Base-by-base conservation (phyloP, 371 early-diverging fungal genomes). In the Rhizomucor miehei region DNA sequence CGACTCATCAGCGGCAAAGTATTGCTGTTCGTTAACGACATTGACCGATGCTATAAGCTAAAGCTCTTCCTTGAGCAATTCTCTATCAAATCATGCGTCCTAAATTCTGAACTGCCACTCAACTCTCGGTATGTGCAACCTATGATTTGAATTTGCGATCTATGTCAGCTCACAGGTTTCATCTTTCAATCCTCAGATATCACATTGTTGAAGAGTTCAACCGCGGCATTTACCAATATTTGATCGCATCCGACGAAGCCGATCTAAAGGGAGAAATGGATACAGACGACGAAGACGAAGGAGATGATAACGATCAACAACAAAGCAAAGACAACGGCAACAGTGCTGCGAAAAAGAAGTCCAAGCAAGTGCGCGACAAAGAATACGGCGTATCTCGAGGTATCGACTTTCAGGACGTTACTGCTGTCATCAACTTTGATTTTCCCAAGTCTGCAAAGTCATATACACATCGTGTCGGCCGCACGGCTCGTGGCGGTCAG, bases 371-470 rank as follows among this genome's bases (percentile, higher is more conserved):
- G 82, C 59, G 64, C 62, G 93, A 91, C 62, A 81, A 87, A 49
- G 97, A 95, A 65, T 94, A 92, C 65, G 98, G 98, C 37, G 97
- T 98, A 19, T 87, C 97, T 6, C 89, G 99, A 34, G 99, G 99
- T 40, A 87, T 99, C 44, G 99, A 99, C 76, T 96, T 99, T 66
- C 84, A 91, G 55, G 87, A 90, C 54, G 94, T 97, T 0, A 86
- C 89, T 1, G 88, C 93, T 0, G 99, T 99, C 29, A 88, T 99
- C 77, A 99, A 99, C 75, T 97, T 98, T 82, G 99, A 99, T 67
- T 88, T 99, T 60, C 99, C 99, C 20, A 69, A 57, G 1, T 87
- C 94, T 0, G 84, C 90, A n/a, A 85, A 91, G 54, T 78, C 95
- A 14, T 99, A 98, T 67, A 89, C 88, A 55, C 99, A 99, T 76